Conservation (phyloP, 345 rosid genomes). For the Firmiana major region DNA sequence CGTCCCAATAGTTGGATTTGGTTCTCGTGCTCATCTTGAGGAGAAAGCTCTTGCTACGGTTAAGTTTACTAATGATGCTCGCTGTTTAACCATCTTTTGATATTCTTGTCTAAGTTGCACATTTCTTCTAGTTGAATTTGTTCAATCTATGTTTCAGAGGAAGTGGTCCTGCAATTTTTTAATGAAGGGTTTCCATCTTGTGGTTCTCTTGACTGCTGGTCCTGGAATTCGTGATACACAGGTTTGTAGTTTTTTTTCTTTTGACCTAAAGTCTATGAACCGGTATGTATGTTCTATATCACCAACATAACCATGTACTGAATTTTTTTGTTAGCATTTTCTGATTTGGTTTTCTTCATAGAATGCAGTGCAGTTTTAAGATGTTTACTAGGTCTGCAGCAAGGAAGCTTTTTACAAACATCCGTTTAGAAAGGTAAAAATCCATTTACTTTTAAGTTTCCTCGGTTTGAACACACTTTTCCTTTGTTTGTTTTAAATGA, state of each 20-base stretch:
- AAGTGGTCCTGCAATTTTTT: conserved; percentile 95
- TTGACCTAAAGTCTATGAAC: not conserved
- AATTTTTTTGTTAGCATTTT: not conserved
- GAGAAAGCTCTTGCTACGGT: conserved; percentile 92
- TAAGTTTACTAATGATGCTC: conserved; percentile 29
- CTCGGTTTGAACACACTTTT: not conserved
- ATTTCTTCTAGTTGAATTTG: too few relatives aligned
- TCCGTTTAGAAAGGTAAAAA: conserved; percentile 54
- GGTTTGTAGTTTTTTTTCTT: conserved; percentile 35
- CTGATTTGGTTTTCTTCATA: conserved; percentile 13
- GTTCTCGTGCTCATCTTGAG: conserved; percentile 98
- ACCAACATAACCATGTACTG: not conserved
- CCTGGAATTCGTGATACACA: conserved; percentile 97
- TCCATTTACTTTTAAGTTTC: too few relatives aligned
- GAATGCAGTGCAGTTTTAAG: conserved; percentile 88
- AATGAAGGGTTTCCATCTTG: conserved; percentile 97
- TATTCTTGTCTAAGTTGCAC: not conserved
- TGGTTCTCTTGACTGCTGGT: conserved; percentile 83
- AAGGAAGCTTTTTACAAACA: conserved; percentile 74
- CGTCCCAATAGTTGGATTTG: conserved; percentile 75
- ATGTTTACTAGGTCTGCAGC: conserved; percentile 98
- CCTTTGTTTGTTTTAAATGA: too few relatives aligned
- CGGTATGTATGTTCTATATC: not conserved
- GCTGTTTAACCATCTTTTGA: not conserved
- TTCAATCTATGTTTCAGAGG: conserved; percentile 66